Conservation (phyloP, 164 flowering plant species). For the Liriodendron chinense region DNA sequence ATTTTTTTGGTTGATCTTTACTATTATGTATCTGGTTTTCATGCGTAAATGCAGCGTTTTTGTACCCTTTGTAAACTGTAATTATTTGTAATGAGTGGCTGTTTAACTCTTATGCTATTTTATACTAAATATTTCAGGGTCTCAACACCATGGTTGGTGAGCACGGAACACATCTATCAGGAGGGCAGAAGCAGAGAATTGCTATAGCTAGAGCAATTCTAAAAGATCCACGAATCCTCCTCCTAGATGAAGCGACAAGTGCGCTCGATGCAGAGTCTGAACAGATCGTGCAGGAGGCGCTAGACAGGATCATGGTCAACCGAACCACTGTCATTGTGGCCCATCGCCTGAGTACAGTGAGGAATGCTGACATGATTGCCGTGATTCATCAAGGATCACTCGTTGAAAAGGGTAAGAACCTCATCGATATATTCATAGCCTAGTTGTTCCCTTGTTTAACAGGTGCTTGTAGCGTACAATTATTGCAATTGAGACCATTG, state of each 20-base stretch:
- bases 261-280: conserved; percentile 58
- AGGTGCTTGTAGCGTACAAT: not conserved
- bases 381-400: conserved; percentile 43
- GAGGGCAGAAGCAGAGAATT: conserved; percentile 17
- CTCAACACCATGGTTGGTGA: conserved; percentile 27
- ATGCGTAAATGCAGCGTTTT: not conserved
- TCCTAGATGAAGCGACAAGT: conserved; percentile 50
- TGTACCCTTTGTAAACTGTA: not conserved
- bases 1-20: not conserved
- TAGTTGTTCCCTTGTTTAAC: not conserved
- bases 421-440: too few species aligned
- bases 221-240: conserved; percentile 42
- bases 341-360: conserved; percentile 50
- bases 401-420: conserved; percentile 40
- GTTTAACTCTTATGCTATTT: not conserved
- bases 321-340: conserved; percentile 49
- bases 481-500: too few species aligned
- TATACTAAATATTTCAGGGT: conserved; percentile 11
- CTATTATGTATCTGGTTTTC: not conserved
- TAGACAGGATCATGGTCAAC: conserved; percentile 45
- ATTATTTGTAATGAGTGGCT: not conserved
- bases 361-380: conserved; percentile 46
- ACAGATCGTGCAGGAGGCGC: conserved; percentile 44
- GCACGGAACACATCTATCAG: conserved; percentile 26
- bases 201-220: conserved; percentile 27